Conservation (phyloP, 345 rosid genomes). For the Populus deltoides region DNA sequence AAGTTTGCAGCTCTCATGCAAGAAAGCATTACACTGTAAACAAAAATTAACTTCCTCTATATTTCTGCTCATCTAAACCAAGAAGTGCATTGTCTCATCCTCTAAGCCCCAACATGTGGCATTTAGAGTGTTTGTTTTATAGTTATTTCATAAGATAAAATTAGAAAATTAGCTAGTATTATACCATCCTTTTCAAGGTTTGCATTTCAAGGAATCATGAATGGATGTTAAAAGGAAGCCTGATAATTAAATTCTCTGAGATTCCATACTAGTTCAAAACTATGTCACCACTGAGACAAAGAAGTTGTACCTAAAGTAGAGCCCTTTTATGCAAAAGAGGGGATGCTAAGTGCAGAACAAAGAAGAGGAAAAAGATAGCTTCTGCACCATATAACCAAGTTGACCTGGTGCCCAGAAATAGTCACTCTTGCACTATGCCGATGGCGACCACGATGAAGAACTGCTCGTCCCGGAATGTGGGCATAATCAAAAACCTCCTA, state of each 20-base stretch:
- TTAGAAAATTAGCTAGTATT: neutral
- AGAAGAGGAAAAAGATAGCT: slow-evolving; percentile 45
- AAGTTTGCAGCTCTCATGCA: neutral
- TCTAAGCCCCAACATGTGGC: too few species aligned
- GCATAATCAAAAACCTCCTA: slow-evolving; percentile 73
- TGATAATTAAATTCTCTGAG: neutral
- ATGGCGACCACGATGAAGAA: slow-evolving; percentile 86
- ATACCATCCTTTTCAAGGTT: too few species aligned
- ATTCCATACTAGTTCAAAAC: neutral
- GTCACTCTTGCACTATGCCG: slow-evolving; percentile 98
- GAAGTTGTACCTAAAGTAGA: neutral
- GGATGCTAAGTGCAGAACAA: neutral
- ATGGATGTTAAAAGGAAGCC: neutral
- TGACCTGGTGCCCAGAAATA: slow-evolving; percentile 61
- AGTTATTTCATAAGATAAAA: too few species aligned
- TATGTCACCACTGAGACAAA: neutral
- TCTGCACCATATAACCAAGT: slow-evolving; percentile 89
- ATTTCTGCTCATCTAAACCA: neutral
- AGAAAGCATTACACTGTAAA: neutral
- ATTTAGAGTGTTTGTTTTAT: neutral
- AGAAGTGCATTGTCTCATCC: neutral
- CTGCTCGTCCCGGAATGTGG: slow-evolving; percentile 77
- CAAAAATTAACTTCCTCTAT: neutral
- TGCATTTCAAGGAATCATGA: neutral
- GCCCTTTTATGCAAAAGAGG: neutral